phyloP scores from a whole-genome alignment of 805 yeast genomes.

The Teunomyces barrocoloradensis region DNA sequence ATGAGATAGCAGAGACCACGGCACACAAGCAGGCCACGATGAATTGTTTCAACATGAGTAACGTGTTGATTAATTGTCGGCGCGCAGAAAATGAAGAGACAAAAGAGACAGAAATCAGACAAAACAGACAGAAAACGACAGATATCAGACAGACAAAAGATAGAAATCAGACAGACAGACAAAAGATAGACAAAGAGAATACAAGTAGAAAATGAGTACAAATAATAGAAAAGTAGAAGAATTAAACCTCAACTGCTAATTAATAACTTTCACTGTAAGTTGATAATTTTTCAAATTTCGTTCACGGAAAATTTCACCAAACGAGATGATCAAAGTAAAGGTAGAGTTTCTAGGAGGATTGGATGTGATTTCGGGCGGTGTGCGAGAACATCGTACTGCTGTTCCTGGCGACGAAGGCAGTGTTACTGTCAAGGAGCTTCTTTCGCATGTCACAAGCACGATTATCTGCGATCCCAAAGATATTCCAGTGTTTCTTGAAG shows the following conservation, averaged over 20 bases:
- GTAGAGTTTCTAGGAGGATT: constrained; percentile 69
- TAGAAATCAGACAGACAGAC: too few relatives aligned
- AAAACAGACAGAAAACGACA: not conserved
- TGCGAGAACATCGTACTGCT: constrained; percentile 50
- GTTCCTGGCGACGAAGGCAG: constrained; percentile 43
- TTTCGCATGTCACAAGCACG: constrained; percentile 50
- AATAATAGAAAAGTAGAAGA: too few relatives aligned
- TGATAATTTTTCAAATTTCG: too few relatives aligned
- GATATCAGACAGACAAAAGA: too few relatives aligned
- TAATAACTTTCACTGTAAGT: too few relatives aligned
- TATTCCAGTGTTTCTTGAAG: constrained; percentile 73
- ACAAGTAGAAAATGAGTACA: too few relatives aligned
- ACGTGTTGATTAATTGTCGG: not conserved
- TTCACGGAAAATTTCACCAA: too few relatives aligned
- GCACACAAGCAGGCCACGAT: constrained; percentile 2
- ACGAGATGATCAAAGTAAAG: constrained; percentile 28
- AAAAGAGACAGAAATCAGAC: not conserved
- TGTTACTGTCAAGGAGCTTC: constrained; percentile 49
- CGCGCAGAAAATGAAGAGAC: not conserved
- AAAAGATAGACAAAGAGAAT: too few relatives aligned
- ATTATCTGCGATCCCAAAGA: constrained; percentile 63
- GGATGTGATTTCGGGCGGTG: constrained; percentile 69
- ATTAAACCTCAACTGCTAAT: too few relatives aligned
- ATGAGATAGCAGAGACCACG: constrained; percentile 3
- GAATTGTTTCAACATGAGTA: not conserved